Percentiles rank a stretch among this genome's conserved stretches.
phyloP scores from a whole-genome alignment of 2,329 filamentous ascomycete genomes.

The Aspergillus tubingensis region DNA sequence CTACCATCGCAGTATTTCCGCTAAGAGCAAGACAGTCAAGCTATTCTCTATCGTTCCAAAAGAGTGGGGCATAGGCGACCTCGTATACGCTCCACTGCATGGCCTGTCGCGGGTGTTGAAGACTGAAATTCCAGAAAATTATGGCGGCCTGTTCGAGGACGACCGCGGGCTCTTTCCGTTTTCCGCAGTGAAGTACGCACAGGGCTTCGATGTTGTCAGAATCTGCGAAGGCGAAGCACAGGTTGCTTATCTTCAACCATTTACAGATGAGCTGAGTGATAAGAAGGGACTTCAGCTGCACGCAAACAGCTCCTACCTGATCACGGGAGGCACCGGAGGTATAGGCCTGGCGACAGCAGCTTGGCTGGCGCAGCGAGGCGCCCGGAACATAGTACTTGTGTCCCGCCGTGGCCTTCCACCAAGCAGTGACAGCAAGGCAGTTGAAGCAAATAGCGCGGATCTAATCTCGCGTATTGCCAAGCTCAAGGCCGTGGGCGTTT shows the following conservation, averaged over 20 bases:
- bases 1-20: background rate
- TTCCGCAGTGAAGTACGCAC: conserved; percentile 42
- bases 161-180: conserved; percentile 37
- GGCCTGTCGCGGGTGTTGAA: background rate
- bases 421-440: conserved; percentile 32
- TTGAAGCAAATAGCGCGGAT: background rate
- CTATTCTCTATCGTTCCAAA: background rate
- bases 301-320: conserved; percentile 43
- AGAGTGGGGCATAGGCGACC: background rate
- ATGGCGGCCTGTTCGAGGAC: conserved; percentile 42
- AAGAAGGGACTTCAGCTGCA: conserved; percentile 5
- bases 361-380: conserved; percentile 44
- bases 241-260: conserved; percentile 32
- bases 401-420: conserved; percentile 43
- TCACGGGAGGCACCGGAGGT: conserved; percentile 46
- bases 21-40: background rate
- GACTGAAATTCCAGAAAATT: conserved; percentile 24
- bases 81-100: background rate
- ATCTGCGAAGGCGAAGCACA: conserved; percentile 41
- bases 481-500: background rate
- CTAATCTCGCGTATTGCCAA: conserved; percentile 20
- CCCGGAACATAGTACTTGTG: conserved; percentile 43
- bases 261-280: background rate
- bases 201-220: conserved; percentile 40
- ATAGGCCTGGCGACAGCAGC: conserved; percentile 43